Conservation (phyloP, 1,284 basidiomycete species). For the Blastosporella zonata region DNA sequence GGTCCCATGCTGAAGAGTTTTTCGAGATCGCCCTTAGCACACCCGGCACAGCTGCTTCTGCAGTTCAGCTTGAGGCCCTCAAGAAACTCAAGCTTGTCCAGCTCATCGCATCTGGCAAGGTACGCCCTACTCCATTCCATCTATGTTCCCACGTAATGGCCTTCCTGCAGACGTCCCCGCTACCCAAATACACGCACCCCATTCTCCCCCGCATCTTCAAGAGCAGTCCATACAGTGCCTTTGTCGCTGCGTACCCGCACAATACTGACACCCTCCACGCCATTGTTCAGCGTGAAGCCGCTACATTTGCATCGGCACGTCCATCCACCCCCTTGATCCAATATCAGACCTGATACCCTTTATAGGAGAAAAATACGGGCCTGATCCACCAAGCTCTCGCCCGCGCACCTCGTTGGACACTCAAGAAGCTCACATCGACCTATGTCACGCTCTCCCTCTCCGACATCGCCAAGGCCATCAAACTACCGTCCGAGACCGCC, state of each 20-base stretch:
- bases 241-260: constrained; percentile 63
- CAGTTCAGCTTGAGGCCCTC: constrained; percentile 80
- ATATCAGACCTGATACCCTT: constrained; percentile 3
- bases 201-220: constrained; percentile 59
- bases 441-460: constrained; percentile 71
- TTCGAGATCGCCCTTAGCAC: constrained; percentile 76
- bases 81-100: constrained; percentile 81
- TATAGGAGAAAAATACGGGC: constrained; percentile 69
- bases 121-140: constrained; percentile 24
- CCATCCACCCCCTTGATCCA: constrained; percentile 34
- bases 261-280: constrained; percentile 40
- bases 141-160: not conserved
- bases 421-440: constrained; percentile 74
- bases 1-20: constrained; percentile 65
- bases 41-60: constrained; percentile 61
- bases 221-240: constrained; percentile 54
- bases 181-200: constrained; percentile 69
- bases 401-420: constrained; percentile 67
- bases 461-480: constrained; percentile 65
- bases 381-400: constrained; percentile 63
- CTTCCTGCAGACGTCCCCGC: constrained; percentile 40
- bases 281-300: constrained; percentile 47
- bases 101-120: constrained; percentile 70
- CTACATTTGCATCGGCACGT: constrained; percentile 37
- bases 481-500: constrained; percentile 50